These are phyloP conservation scores for Toxoplasma gondii DNA, from an alignment of 169 alveolate species.

Conservation along the genomic window DNA sequence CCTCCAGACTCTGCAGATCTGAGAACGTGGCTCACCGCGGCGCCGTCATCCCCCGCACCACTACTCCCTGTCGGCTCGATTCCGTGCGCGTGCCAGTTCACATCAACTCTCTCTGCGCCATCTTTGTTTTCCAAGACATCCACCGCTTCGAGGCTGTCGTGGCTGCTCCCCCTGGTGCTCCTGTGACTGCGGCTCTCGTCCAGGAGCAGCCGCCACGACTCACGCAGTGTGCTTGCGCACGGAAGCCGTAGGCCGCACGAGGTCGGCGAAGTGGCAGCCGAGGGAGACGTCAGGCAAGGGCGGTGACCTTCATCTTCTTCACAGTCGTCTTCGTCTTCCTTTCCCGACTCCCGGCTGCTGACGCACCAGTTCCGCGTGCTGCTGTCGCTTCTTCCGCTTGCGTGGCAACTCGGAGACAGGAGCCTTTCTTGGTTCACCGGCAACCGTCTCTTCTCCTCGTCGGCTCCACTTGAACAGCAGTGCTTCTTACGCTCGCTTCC, in stretches of 20 bases:
- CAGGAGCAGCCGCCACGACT: background rate
- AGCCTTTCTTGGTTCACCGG: background rate
- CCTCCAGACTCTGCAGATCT: background rate
- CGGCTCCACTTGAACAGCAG: background rate
- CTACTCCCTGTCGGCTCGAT: background rate
- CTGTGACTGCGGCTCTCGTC: background rate
- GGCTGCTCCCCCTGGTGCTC: background rate
- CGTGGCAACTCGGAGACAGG: background rate
- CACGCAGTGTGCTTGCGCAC: background rate
- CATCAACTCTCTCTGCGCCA: background rate
- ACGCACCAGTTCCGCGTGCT: conserved; percentile 16
- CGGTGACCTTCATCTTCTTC: conserved; percentile 4
- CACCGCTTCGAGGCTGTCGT: background rate
- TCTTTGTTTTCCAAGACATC: background rate
- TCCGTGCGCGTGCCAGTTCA: background rate
- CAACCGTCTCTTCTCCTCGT: background rate
- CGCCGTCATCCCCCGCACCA: background rate
- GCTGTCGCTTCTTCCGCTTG: background rate
- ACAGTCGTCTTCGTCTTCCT: background rate
- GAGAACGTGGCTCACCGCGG: background rate
- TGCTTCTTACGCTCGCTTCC: no score
- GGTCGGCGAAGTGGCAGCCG: background rate
- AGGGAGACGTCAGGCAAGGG: background rate
- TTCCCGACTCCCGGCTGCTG: conserved; percentile 5
- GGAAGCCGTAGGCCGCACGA: background rate